A percentile compares a stretch with the other conserved stretches of the same genome.
Evolutionary conservation across 1,284 basidiomycete genomes (phyloP).

Genomic region (Melampsora medusae): DNA sequence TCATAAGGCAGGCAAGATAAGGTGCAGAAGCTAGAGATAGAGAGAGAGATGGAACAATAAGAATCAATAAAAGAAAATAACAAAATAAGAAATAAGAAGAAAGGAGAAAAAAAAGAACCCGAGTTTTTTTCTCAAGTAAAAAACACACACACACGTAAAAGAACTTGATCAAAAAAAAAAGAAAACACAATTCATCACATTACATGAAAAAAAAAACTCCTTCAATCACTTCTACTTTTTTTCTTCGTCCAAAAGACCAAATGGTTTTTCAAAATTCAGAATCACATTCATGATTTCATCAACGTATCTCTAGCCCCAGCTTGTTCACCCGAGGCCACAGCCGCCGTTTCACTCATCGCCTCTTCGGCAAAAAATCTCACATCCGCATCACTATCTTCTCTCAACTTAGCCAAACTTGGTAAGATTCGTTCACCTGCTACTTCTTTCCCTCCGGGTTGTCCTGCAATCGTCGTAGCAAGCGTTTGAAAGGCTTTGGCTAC

Average conservation of each 20-base stretch:
- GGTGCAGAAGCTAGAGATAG: too few relatives aligned
- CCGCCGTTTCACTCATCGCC: constrained; percentile 51
- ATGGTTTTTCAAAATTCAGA: not conserved
- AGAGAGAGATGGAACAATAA: too few relatives aligned
- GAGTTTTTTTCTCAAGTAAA: too few relatives aligned
- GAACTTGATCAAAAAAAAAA: not conserved
- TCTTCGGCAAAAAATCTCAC: constrained; percentile 70
- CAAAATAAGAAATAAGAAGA: too few relatives aligned
- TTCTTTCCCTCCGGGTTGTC: constrained; percentile 69
- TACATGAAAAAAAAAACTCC: not conserved
- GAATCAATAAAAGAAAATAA: too few relatives aligned
- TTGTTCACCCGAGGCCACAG: constrained; percentile 42
- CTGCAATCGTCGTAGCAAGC: constrained; percentile 69
- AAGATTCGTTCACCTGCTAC: constrained; percentile 72
- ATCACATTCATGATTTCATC: constrained; percentile 30
- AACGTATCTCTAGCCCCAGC: constrained; percentile 41
- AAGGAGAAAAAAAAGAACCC: too few relatives aligned
- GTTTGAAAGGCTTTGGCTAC: constrained; percentile 87
- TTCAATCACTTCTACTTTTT: too few relatives aligned
- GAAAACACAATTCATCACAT: not conserved
- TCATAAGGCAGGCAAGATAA: too few relatives aligned
- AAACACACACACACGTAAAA: too few relatives aligned
- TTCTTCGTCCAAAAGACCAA: not conserved
- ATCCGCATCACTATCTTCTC: constrained; percentile 89
- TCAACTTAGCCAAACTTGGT: constrained; percentile 79